These are phyloP conservation scores for Trichoderma lentiforme DNA, from an alignment of 2,329 filamentous ascomycete genomes.

Conservation along the genomic window DNA sequence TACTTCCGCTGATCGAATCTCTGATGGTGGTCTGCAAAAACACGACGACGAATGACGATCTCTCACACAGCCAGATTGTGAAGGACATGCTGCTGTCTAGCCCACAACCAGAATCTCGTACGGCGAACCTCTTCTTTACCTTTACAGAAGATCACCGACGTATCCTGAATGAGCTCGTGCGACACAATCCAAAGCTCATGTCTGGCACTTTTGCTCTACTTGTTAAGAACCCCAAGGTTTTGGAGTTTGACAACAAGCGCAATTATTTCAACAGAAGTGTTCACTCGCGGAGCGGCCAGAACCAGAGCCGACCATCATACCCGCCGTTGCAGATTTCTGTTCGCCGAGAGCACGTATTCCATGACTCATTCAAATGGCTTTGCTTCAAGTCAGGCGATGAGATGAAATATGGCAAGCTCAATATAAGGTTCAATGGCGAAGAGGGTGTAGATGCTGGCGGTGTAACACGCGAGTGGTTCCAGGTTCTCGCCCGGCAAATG, in stretches of 20 bases:
- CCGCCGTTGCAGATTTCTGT: conserved; percentile 81
- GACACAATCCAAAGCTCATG: conserved; percentile 97
- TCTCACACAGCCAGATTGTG: conserved; percentile 42
- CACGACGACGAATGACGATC: conserved; percentile 74
- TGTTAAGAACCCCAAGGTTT: conserved; percentile 97
- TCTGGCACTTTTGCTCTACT: conserved; percentile 93
- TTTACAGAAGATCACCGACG: conserved; percentile 98
- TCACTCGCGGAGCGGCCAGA: conserved; percentile 64
- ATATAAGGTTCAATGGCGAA: conserved; percentile 94
- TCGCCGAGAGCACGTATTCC: conserved; percentile 91
- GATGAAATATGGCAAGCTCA: conserved; percentile 98
- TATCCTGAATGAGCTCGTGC: conserved; percentile 94
- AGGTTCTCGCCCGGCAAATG: conserved; percentile 95
- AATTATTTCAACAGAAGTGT: conserved; percentile 97
- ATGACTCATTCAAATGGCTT: conserved; percentile 96
- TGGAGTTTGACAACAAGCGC: conserved; percentile 99
- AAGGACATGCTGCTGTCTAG: conserved; percentile 74
- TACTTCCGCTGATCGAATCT: conserved; percentile 90
- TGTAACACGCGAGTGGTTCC: conserved; percentile 98
- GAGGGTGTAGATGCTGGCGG: conserved; percentile 97
- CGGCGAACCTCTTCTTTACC: conserved; percentile 90
- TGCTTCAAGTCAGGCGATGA: conserved; percentile 96
- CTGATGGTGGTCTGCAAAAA: conserved; percentile 99
- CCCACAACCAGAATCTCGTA: conserved; percentile 70
- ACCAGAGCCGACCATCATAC: conserved; percentile 65